phyloP scores from a whole-genome alignment of 495 filamentous ascomycete species.

The Parachaetomium inaequale region DNA sequence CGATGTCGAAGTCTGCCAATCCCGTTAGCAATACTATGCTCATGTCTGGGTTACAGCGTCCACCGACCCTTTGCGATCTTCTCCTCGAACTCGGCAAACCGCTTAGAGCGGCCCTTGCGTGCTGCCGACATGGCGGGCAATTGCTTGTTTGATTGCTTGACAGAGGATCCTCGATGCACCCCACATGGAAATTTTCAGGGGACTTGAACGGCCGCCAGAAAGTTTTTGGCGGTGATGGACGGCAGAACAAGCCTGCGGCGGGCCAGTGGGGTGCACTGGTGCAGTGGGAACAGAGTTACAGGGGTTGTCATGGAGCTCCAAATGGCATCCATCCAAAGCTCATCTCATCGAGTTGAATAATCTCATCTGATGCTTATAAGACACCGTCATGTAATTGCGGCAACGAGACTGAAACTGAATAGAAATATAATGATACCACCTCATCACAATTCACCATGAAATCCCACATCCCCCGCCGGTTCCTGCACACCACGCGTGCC shows the following conservation, averaged over 20 bases:
- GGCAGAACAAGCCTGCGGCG: slow-evolving; percentile 36
- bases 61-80: slow-evolving; percentile 38
- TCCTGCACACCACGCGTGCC: slow-evolving; percentile 61
- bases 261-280: slow-evolving; percentile 1
- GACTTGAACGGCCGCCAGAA: slow-evolving; percentile 15
- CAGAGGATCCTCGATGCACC: slow-evolving; percentile 7
- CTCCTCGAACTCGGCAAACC: slow-evolving; percentile 43
- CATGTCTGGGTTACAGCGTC: no score
- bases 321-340: neutral
- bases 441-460: slow-evolving; percentile 41
- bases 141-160: neutral
- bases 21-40: slow-evolving; percentile 1
- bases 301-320: neutral
- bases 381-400: neutral
- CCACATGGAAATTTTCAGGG: slow-evolving; percentile 30
- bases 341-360: neutral
- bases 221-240: slow-evolving; percentile 47
- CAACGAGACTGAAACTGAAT: neutral
- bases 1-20: slow-evolving; percentile 77
- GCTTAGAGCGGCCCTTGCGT: slow-evolving; percentile 34
- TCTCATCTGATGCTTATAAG: no score
- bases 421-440: neutral
- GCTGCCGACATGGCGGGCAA: slow-evolving; percentile 31
- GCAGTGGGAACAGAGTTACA: neutral
- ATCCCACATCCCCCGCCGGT: slow-evolving; percentile 41